Percentiles rank a stretch among this genome's conserved stretches.
Conservation (phyloP, 2,329 filamentous ascomycete genomes). For the Knufia fluminis region DNA sequence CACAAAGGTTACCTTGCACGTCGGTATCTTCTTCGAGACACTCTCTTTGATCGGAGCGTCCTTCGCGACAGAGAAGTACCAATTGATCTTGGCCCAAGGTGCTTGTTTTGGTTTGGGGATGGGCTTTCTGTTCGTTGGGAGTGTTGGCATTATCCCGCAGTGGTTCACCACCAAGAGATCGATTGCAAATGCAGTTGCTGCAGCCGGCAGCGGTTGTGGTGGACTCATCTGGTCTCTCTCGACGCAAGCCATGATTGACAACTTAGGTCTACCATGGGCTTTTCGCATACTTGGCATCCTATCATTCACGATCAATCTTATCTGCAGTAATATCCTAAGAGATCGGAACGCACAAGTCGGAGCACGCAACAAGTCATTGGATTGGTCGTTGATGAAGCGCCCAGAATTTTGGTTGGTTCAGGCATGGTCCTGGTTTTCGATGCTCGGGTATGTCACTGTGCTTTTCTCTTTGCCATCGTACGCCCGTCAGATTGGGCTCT, state of each 20-base stretch:
- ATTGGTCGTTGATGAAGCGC: slow-evolving; percentile 43
- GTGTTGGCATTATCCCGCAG: slow-evolving; percentile 48
- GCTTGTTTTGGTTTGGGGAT: slow-evolving; percentile 55
- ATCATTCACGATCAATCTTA: slow-evolving; percentile 40
- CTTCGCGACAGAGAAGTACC: slow-evolving; percentile 50
- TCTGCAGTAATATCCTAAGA: slow-evolving; percentile 44
- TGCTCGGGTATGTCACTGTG: slow-evolving; percentile 57
- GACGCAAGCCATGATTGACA: slow-evolving; percentile 48
- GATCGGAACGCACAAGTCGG: slow-evolving; percentile 52
- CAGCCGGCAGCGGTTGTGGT: slow-evolving; percentile 51
- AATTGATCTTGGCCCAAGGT: slow-evolving; percentile 52
- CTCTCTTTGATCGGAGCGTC: slow-evolving; percentile 28
- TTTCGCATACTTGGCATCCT: slow-evolving; percentile 52
- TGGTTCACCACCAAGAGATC: slow-evolving; percentile 52
- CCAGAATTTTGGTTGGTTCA: slow-evolving; percentile 51
- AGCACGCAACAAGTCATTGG: slow-evolving; percentile 44
- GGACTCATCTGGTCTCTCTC: slow-evolving; percentile 52
- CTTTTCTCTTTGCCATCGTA: slow-evolving; percentile 58
- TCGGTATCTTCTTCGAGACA: slow-evolving; percentile 17
- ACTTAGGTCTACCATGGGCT: slow-evolving; percentile 49
- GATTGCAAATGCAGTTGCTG: slow-evolving; percentile 52
- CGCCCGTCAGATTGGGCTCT: slow-evolving; percentile 49
- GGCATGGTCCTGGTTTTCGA: slow-evolving; percentile 50
- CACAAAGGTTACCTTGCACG: slow-evolving; percentile 18
- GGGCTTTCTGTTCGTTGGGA: slow-evolving; percentile 53